phyloP scores from a whole-genome alignment of 805 yeast genomes.

The Yarrowia osloensis region DNA sequence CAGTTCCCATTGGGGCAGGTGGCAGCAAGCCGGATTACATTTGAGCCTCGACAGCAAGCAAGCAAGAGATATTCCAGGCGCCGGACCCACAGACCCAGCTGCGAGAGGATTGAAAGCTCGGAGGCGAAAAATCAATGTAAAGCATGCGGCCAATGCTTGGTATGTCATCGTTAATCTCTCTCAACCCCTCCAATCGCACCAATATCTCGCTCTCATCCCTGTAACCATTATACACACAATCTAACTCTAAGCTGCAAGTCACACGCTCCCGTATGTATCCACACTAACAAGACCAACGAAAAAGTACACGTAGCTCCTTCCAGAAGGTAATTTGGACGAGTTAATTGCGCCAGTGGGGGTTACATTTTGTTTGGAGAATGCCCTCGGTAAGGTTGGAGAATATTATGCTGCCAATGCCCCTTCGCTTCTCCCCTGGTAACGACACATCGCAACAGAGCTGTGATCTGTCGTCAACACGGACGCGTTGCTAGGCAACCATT shows the following conservation, averaged over 20 bases:
- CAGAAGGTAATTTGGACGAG: constrained; percentile 8
- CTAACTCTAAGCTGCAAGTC: constrained; percentile 3
- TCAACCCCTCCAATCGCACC: background rate
- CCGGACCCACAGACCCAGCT: too few relatives aligned
- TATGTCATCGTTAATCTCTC: too few relatives aligned
- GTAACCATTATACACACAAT: background rate
- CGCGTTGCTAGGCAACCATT: constrained; percentile 24
- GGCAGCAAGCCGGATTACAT: constrained; percentile 3
- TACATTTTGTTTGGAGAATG: too few relatives aligned
- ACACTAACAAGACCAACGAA: background rate
- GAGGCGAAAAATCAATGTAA: too few relatives aligned
- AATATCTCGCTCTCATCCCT: background rate
- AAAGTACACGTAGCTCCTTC: constrained; percentile 24
- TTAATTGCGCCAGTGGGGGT: background rate
- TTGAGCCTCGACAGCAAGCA: background rate
- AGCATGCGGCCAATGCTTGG: too few relatives aligned
- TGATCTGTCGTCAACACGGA: background rate
- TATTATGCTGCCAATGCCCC: background rate
- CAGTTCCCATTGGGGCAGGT: background rate
- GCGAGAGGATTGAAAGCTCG: too few relatives aligned
- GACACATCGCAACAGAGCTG: background rate
- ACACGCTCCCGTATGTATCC: constrained; percentile 3
- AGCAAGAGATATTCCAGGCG: background rate
- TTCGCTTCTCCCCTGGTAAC: background rate
- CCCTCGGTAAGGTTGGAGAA: background rate